Percentiles rank a stretch among this genome's conserved stretches.
phyloP scores from a whole-genome alignment of 164 flowering plant species.

The Stephania japonica region DNA sequence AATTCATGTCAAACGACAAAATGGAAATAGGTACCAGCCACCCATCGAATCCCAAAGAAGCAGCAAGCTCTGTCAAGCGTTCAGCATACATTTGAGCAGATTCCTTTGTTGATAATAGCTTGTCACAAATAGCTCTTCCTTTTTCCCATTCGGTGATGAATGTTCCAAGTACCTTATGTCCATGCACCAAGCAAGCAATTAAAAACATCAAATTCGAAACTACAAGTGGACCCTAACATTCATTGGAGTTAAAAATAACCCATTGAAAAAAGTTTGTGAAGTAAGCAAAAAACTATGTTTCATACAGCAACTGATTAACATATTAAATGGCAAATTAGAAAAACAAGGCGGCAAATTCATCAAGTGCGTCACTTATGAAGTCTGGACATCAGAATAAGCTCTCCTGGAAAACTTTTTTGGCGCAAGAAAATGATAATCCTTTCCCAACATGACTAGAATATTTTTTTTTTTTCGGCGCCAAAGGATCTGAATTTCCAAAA shows the following conservation, averaged over 20 bases:
- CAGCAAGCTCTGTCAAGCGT: constrained; percentile 72
- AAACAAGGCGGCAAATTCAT: not conserved
- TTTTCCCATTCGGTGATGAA: constrained; percentile 86
- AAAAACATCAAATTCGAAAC: not conserved
- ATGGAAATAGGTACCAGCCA: constrained; percentile 66
- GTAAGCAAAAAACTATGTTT: no score
- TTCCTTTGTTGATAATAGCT: constrained; percentile 53
- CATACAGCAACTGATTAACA: not conserved
- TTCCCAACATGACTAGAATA: not conserved
- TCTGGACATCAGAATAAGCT: not conserved
- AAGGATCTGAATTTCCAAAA: not conserved
- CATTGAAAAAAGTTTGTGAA: not conserved
- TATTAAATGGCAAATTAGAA: not conserved
- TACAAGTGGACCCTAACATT: not conserved
- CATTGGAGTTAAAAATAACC: not conserved
- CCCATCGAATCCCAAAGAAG: constrained; percentile 81
- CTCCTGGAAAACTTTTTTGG: not conserved
- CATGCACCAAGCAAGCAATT: constrained; percentile 7
- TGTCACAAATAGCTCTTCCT: constrained; percentile 43
- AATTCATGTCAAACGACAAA: not conserved
- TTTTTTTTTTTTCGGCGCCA: no score
- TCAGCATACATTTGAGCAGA: constrained; percentile 79
- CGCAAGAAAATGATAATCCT: not conserved
- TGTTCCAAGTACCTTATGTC: constrained; percentile 71
- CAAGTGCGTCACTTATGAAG: not conserved